phyloP scores from a whole-genome alignment of 345 rosid genomes.

The Euphorbia tirucalli region DNA sequence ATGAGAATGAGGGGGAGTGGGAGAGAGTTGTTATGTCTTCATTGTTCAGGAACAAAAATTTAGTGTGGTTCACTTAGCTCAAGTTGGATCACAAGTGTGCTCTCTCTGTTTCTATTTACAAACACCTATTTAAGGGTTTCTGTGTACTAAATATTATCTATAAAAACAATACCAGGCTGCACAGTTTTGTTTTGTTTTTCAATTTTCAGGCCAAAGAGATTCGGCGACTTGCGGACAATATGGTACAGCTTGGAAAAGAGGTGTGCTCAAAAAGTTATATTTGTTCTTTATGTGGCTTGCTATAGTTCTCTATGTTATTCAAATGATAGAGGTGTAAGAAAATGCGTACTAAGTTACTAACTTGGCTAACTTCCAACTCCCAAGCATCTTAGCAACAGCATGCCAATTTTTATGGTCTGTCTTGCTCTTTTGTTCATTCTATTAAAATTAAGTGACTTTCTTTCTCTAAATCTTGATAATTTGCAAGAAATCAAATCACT shows the following conservation, averaged over 20 bases:
- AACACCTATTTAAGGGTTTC: neutral
- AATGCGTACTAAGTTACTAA: neutral
- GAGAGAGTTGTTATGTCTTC: neutral
- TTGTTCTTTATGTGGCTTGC: neutral
- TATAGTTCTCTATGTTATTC: too few species aligned
- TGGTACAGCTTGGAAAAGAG: conserved; percentile 96
- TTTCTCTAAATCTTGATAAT: too few species aligned
- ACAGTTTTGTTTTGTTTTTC: neutral
- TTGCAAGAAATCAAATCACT: too few species aligned
- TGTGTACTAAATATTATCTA: neutral
- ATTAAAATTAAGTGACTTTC: too few species aligned
- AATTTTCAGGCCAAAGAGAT: conserved; percentile 76
- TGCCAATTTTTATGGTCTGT: neutral
- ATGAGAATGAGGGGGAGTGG: neutral
- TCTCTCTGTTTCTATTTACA: neutral
- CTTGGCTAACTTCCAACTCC: neutral
- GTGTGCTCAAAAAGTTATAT: conserved; percentile 21
- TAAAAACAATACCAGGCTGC: neutral
- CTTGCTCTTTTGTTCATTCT: neutral
- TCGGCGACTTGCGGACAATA: conserved; percentile 81
- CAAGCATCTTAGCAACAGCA: neutral
- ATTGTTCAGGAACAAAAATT: neutral
- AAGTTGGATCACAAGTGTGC: neutral
- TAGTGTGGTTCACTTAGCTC: neutral
- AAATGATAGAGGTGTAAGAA: neutral